These are phyloP conservation scores for Beverwykella pulmonaria DNA, from an alignment of 495 filamentous ascomycete species.

Conservation along the genomic window DNA sequence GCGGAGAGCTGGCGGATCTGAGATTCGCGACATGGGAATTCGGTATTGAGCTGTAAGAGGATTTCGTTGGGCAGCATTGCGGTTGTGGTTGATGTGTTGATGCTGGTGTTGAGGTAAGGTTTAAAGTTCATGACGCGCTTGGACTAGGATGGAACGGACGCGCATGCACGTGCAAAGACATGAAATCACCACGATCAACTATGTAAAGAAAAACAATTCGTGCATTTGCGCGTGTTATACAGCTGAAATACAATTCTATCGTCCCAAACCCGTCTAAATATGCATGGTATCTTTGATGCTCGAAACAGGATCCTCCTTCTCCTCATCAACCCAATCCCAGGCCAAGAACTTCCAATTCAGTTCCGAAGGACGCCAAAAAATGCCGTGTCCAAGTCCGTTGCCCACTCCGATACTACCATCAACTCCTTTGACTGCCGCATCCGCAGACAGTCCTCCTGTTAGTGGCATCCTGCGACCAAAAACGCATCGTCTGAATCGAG, in stretches of 20 bases:
- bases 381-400: conserved; percentile 66
- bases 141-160: neutral
- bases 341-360: conserved; percentile 90
- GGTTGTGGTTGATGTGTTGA: neutral
- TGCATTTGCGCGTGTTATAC: no score
- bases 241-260: neutral
- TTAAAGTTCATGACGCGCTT: neutral
- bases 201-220: no score
- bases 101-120: neutral
- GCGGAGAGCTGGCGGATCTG: conserved; percentile 43
- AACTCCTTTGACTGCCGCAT: conserved; percentile 31
- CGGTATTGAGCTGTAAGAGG: conserved; percentile 27
- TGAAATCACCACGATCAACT: neutral
- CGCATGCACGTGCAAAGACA: conserved; percentile 9
- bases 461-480: conserved; percentile 67
- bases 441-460: conserved; percentile 62
- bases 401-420: conserved; percentile 4
- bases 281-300: conserved; percentile 9
- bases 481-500: conserved; percentile 79
- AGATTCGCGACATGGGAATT: conserved; percentile 45
- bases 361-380: conserved; percentile 84
- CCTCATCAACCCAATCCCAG: conserved; percentile 65
- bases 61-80: conserved; percentile 42
- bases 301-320: conserved; percentile 9
- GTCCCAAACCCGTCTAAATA: neutral